Evolutionary conservation across 192 early-diverging fungal genomes (phyloP), one percentile per base, ranked within the genome.

Genomic region (Coemansia sp.): DNA sequence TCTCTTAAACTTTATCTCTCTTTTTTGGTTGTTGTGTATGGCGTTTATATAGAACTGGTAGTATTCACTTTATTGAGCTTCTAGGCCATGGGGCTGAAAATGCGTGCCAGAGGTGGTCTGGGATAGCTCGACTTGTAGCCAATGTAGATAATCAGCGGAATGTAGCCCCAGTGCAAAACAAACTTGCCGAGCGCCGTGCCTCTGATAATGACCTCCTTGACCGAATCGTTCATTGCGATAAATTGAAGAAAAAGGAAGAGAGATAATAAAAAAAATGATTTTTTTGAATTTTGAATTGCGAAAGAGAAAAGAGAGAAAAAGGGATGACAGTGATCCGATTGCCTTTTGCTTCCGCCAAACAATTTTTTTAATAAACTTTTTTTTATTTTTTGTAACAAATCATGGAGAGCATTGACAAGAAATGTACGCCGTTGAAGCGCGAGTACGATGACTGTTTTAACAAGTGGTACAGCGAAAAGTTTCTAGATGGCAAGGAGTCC

Each of bases 401-500:
- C 53, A 83, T 83, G 80, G 80, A 83, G 15, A 83, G 80, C 53
- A 73, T 83, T 59, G 89, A 90, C 45, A 71, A 79, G 62, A 84
- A 94, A 66, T 94, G 93, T 71, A 92, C 90, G 23, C 82, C 87
- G 42, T 82, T 94, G 36, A 95, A 94, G 85, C 86, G 91, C 70
- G 84, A 93, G 68, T 98, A 96, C 68, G 94, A 98, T 44, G 79
- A 73, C 29, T 98, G 96, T 73, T 98, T 98, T 72, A 95, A 95
- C 73, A 90, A 90, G 65, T 98, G 96, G 96, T 98, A 98, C 75
- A 89, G 94, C 44, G 93, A 95, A 75, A 92, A 93, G 80, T 95
- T 95, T 67, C 78, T 98, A n/a, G 91, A 94, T 63, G 95, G 96
- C 34, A 89, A 93, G 46, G 86, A 85, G 14, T 83, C 86, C 2